A percentile compares a stretch with the other conserved stretches of the same genome.
phyloP scores from a whole-genome alignment of 2,329 filamentous ascomycete genomes.

The Cytospora mali region DNA sequence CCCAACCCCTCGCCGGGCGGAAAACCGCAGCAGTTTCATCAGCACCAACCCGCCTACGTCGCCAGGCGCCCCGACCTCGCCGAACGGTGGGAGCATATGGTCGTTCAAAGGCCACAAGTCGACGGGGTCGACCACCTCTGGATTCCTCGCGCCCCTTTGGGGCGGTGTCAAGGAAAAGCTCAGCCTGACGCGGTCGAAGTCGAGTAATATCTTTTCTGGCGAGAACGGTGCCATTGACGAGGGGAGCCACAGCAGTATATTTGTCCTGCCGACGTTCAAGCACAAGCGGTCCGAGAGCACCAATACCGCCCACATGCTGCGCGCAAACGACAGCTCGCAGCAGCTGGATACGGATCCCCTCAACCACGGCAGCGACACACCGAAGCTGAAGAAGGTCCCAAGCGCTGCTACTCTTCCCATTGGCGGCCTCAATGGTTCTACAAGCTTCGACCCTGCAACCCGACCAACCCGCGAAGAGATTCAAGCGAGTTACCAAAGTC shows the following conservation, averaged over 20 bases:
- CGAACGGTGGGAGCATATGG: background rate
- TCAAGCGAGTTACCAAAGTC: constrained; percentile 57
- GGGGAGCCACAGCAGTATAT: constrained; percentile 7
- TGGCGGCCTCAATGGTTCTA: constrained; percentile 2
- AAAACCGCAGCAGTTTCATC: constrained; percentile 20
- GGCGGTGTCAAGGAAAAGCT: constrained; percentile 38
- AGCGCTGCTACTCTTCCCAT: constrained; percentile 11
- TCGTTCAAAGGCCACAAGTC: constrained; percentile 3
- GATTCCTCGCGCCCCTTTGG: constrained; percentile 39
- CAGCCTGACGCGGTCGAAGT: constrained; percentile 31
- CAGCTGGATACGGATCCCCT: background rate
- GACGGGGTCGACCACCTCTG: constrained; percentile 3
- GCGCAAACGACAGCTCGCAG: background rate
- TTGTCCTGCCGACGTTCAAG: constrained; percentile 25
- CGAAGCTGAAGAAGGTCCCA: constrained; percentile 16
- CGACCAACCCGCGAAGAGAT: constrained; percentile 53
- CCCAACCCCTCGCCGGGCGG: constrained; percentile 8
- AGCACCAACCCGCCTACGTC: constrained; percentile 8
- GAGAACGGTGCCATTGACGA: constrained; percentile 11
- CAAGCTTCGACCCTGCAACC: constrained; percentile 29
- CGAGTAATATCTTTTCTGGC: constrained; percentile 35
- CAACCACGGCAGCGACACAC: background rate
- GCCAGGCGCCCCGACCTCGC: constrained; percentile 5
- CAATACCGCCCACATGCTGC: constrained; percentile 1
- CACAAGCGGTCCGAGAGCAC: constrained; percentile 28